phyloP scores from a whole-genome alignment of 108 stramenopile genomes.

The Mediolabrus comicus region DNA sequence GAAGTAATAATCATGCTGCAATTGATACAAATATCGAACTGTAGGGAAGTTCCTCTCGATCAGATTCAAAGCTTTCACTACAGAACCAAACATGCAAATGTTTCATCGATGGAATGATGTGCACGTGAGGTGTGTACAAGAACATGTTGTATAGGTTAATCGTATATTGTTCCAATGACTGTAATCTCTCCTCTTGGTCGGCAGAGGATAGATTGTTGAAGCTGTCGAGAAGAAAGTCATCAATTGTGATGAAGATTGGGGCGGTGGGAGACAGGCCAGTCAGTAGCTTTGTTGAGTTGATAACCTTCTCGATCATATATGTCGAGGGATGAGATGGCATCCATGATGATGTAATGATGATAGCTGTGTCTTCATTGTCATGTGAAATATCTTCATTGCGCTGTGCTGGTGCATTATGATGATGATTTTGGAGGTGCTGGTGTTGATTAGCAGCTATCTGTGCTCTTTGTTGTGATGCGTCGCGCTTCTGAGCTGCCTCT shows the following conservation, averaged over 20 bases:
- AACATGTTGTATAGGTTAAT: conserved; percentile 3
- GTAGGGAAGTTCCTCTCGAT: conserved; percentile 11
- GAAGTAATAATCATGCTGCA: conserved; percentile 38
- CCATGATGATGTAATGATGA: conserved; percentile 13
- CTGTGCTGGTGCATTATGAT: too few relatives aligned
- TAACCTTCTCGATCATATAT: neutral
- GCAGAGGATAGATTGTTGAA: neutral
- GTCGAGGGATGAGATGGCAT: conserved; percentile 6
- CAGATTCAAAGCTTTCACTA: conserved; percentile 19
- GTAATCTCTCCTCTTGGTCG: neutral
- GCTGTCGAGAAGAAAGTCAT: neutral
- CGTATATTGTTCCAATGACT: conserved; percentile 13
- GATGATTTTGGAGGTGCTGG: too few relatives aligned
- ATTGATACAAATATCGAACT: conserved; percentile 18
- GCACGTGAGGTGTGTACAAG: neutral
- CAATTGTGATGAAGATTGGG: conserved; percentile 25
- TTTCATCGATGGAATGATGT: conserved; percentile 17
- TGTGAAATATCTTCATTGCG: too few relatives aligned
- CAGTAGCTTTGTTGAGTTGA: neutral
- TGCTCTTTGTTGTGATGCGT: too few relatives aligned
- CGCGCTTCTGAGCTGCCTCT: too few relatives aligned
- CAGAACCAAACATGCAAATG: conserved; percentile 27
- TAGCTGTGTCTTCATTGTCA: conserved; percentile 9
- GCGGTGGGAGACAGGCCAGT: conserved; percentile 7
- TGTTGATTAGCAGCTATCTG: too few relatives aligned